Percentiles rank a stretch among this genome's conserved stretches.
Conservation (phyloP, 2,329 filamentous ascomycete species). For the Zasmidium citrigriseum region DNA sequence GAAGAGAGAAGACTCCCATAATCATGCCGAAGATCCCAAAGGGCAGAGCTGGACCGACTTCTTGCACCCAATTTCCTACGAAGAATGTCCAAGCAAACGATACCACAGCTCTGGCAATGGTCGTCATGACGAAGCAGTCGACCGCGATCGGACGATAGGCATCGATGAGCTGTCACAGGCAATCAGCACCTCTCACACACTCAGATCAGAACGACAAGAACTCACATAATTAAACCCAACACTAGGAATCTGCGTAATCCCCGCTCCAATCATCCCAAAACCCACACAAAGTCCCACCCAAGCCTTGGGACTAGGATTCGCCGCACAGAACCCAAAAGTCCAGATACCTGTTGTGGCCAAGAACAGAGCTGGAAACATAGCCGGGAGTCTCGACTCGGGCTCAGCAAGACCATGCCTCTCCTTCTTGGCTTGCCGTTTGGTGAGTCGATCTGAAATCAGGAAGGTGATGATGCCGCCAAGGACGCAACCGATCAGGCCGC, state of each 20-base stretch:
- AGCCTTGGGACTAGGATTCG: slow-evolving; percentile 36
- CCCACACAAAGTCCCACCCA: slow-evolving; percentile 46
- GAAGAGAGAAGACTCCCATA: slow-evolving; percentile 50
- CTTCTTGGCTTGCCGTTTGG: slow-evolving; percentile 39
- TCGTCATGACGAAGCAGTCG: slow-evolving; percentile 58
- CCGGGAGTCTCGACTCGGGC: slow-evolving; percentile 42
- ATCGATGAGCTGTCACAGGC: slow-evolving; percentile 49
- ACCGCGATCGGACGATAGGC: slow-evolving; percentile 49
- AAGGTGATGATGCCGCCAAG: slow-evolving; percentile 41
- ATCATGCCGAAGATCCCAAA: slow-evolving; percentile 58
- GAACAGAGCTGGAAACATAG: slow-evolving; percentile 40
- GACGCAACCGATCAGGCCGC: slow-evolving; percentile 39
- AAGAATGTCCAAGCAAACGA: slow-evolving; percentile 59
- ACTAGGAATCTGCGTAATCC: slow-evolving; percentile 44
- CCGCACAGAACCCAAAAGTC: slow-evolving; percentile 43
- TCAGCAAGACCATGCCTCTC: slow-evolving; percentile 41
- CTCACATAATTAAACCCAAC: slow-evolving; percentile 46
- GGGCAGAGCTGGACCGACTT: slow-evolving; percentile 47
- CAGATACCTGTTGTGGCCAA: slow-evolving; percentile 41
- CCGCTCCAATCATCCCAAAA: slow-evolving; percentile 43
- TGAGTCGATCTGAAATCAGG: slow-evolving; percentile 39
- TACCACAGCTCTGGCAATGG: slow-evolving; percentile 51
- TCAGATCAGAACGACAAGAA: background rate
- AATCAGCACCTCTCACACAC: slow-evolving; percentile 5
- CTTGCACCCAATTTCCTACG: slow-evolving; percentile 49